Evolutionary conservation across 2,329 filamentous ascomycete genomes (phyloP).

Genomic region (Venturia carpophila): DNA sequence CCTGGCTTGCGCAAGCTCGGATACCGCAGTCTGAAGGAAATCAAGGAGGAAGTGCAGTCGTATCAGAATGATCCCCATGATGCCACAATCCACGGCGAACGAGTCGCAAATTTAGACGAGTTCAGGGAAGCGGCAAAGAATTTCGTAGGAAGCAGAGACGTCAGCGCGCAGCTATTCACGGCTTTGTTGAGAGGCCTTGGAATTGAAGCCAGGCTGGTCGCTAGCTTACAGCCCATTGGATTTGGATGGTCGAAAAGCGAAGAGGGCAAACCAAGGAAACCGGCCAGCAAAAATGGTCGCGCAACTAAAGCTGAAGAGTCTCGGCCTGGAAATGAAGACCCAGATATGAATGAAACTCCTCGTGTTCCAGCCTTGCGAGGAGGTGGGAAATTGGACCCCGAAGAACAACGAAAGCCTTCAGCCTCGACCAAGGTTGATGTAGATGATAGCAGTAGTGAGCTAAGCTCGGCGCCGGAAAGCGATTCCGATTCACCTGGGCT

Average conservation of each 20-base stretch:
- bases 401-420: background rate
- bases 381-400: background rate
- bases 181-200: slow-evolving; percentile 73
- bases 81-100: slow-evolving; percentile 64
- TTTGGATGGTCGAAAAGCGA: slow-evolving; percentile 88
- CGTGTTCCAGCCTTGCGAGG: background rate
- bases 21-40: slow-evolving; percentile 66
- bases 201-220: slow-evolving; percentile 74
- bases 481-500: slow-evolving; percentile 49
- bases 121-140: slow-evolving; percentile 61
- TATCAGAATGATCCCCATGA: slow-evolving; percentile 59
- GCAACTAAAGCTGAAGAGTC: background rate
- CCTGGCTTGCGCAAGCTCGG: slow-evolving; percentile 83
- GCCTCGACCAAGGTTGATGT: background rate
- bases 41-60: slow-evolving; percentile 66
- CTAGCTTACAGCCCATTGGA: slow-evolving; percentile 75
- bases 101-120: slow-evolving; percentile 55
- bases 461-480: slow-evolving; percentile 36
- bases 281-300: background rate
- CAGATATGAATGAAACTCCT: background rate
- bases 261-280: slow-evolving; percentile 53
- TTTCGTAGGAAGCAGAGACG: slow-evolving; percentile 75
- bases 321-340: background rate
- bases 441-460: background rate
- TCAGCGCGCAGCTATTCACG: slow-evolving; percentile 84